phyloP scores from a whole-genome alignment of 345 rosid species.

The Hibiscus tridactylites region DNA sequence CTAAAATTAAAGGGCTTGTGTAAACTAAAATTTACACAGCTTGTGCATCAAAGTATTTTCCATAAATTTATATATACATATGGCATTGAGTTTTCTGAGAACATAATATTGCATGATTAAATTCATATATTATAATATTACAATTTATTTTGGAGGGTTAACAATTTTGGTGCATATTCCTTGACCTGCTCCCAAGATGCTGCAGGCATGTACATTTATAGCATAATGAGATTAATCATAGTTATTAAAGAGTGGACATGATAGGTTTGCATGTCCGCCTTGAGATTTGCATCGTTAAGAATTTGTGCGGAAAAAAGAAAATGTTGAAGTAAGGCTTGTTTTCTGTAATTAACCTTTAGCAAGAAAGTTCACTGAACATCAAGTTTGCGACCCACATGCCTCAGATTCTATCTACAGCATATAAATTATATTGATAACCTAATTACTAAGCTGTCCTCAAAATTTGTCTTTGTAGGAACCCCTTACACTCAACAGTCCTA shows the following conservation, averaged over 20 bases:
- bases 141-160: neutral
- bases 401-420: neutral
- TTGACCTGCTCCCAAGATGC: too few relatives aligned
- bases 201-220: too few relatives aligned
- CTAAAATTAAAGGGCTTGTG: too few relatives aligned
- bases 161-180: neutral
- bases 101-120: neutral
- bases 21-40: too few relatives aligned
- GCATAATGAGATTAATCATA: too few relatives aligned
- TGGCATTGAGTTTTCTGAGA: neutral
- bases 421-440: neutral
- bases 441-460: conserved; percentile 1
- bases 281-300: neutral
- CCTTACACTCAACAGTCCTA: conserved; percentile 95
- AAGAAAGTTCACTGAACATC: neutral
- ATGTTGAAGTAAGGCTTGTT: neutral
- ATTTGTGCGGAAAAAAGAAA: neutral
- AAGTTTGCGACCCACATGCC: neutral
- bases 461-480: conserved; percentile 49
- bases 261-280: too few relatives aligned
- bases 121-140: neutral
- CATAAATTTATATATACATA: neutral
- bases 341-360: neutral
- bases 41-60: too few relatives aligned
- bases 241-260: too few relatives aligned